A percentile compares a stretch with the other conserved stretches of the same genome.
Evolutionary conservation across 169 alveolate species (phyloP).

Genomic region (Blepharisma undulans): DNA sequence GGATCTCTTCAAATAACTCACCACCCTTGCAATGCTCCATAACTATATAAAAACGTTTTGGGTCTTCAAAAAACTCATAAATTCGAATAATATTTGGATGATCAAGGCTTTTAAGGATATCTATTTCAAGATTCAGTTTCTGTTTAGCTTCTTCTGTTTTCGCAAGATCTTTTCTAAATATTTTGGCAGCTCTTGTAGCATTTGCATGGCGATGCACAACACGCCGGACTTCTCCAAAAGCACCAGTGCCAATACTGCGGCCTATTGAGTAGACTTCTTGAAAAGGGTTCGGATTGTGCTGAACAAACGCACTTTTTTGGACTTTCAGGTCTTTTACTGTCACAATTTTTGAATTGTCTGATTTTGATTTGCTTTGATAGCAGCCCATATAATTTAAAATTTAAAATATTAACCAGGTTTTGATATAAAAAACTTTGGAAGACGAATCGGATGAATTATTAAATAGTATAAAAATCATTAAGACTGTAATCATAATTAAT

Average conservation of each 20-base stretch:
- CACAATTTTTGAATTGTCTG: background rate
- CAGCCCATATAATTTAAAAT: constrained; percentile 27
- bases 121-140: background rate
- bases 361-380: background rate
- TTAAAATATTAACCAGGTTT: background rate
- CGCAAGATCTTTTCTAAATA: background rate
- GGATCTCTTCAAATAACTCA: constrained; percentile 52
- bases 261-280: constrained; percentile 19
- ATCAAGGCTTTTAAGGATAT: background rate
- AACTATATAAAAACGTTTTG: constrained; percentile 50
- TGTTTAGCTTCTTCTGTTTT: background rate
- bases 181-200: constrained; percentile 28
- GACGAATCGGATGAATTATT: background rate
- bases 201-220: background rate
- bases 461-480: no score
- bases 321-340: background rate
- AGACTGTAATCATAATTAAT: background rate
- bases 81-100: constrained; percentile 30
- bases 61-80: constrained; percentile 38
- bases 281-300: background rate
- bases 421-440: background rate
- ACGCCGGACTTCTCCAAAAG: constrained; percentile 3
- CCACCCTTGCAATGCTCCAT: constrained; percentile 62
- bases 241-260: constrained; percentile 9
- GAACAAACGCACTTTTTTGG: background rate